Evolutionary conservation across 1,284 basidiomycete genomes (phyloP).

Genomic region (Ustilago loliicola): DNA sequence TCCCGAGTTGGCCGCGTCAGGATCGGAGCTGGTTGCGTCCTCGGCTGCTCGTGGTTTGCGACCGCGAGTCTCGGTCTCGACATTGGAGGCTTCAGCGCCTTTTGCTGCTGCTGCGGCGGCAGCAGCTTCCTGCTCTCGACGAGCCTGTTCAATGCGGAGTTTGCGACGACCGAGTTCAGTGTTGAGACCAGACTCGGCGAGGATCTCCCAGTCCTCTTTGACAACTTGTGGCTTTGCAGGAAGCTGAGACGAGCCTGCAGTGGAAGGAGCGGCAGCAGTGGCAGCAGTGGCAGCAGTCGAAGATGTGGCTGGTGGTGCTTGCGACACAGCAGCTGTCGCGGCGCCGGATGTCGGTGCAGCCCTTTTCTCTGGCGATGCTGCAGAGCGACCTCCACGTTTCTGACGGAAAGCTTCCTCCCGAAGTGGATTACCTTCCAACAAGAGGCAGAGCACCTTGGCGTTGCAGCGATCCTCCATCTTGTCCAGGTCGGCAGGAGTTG

Average conservation of each 20-base stretch:
- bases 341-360: slow-evolving; percentile 3
- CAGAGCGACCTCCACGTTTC: slow-evolving; percentile 54
- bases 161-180: slow-evolving; percentile 57
- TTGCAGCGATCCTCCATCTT: slow-evolving; percentile 31
- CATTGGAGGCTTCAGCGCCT: slow-evolving; percentile 7
- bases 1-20: slow-evolving; percentile 21
- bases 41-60: slow-evolving; percentile 30
- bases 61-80: slow-evolving; percentile 27
- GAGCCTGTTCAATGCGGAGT: slow-evolving; percentile 49
- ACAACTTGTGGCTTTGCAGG: slow-evolving; percentile 43
- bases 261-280: not conserved
- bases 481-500: slow-evolving; percentile 27
- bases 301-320: not conserved
- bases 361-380: slow-evolving; percentile 43
- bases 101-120: slow-evolving; percentile 26
- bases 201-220: slow-evolving; percentile 59
- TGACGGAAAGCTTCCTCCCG: slow-evolving; percentile 56
- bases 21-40: slow-evolving; percentile 28
- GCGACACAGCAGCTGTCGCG: not conserved
- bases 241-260: slow-evolving; percentile 25
- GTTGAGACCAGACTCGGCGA: slow-evolving; percentile 56
- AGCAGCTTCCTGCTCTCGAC: slow-evolving; percentile 41
- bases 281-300: slow-evolving; percentile 3
- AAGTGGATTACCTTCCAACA: slow-evolving; percentile 59
- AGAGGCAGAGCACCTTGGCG: slow-evolving; percentile 39